These are phyloP conservation scores for Spathaspora boniae DNA, from an alignment of 805 yeast species.

Conservation along the genomic window DNA sequence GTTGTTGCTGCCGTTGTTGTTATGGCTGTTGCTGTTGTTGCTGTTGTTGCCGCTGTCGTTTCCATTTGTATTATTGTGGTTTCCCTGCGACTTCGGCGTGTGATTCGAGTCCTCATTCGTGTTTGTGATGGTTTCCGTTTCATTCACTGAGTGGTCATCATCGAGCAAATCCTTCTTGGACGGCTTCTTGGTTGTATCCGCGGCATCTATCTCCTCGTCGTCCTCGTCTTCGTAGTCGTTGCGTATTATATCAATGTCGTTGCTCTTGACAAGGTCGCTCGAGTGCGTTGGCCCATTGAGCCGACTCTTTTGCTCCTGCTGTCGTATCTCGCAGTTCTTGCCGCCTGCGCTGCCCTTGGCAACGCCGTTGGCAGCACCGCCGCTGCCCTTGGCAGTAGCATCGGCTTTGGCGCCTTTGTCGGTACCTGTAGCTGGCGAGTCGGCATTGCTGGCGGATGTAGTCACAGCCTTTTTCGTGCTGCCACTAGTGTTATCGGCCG, in stretches of 20 bases:
- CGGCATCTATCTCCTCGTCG: conserved; percentile 3
- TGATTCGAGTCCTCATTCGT: conserved; percentile 26
- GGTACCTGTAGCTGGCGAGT: too few species aligned
- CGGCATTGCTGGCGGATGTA: too few species aligned
- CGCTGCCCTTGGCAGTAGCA: too few species aligned
- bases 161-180: conserved; percentile 27
- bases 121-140: conserved; percentile 41
- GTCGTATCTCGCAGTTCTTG: too few species aligned
- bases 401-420: too few species aligned
- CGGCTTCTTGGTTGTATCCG: conserved; percentile 2
- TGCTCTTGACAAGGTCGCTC: too few species aligned
- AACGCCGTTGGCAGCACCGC: too few species aligned
- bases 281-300: too few species aligned
- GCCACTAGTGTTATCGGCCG: too few species aligned
- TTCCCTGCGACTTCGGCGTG: conserved; percentile 12
- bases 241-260: not conserved
- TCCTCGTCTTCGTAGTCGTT: conserved; percentile 5
- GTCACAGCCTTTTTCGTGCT: too few species aligned
- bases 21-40: conserved; percentile 1
- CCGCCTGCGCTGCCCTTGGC: too few species aligned
- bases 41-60: conserved; percentile 6
- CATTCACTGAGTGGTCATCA: conserved; percentile 37
- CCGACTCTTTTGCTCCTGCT: too few species aligned
- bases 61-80: not conserved
- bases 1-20: not conserved